These are phyloP conservation scores for Tetrahymena elliotti DNA, from an alignment of 73 alveolate genomes.

Conservation along the genomic window DNA sequence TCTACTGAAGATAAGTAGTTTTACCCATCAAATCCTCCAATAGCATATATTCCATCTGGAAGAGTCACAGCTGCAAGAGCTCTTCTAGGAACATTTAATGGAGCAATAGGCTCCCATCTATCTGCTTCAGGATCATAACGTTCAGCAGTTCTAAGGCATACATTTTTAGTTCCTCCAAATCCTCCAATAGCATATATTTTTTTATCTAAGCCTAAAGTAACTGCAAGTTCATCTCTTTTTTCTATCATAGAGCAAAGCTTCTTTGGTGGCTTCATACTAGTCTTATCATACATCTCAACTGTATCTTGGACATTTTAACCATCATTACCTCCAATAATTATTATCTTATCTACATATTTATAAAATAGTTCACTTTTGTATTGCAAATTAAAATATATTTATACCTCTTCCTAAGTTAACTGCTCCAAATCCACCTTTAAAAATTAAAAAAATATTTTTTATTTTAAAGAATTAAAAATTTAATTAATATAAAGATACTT, in stretches of 20 bases:
- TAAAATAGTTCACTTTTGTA: neutral
- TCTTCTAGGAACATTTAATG: conserved; percentile 79
- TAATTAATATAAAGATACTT: neutral
- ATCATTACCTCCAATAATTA: conserved; percentile 76
- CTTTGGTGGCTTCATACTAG: conserved; percentile 59
- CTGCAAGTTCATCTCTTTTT: conserved; percentile 76
- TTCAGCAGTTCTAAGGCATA: conserved; percentile 74
- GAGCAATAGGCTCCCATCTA: conserved; percentile 73
- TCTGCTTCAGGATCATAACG: conserved; percentile 52
- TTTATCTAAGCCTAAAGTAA: conserved; percentile 50
- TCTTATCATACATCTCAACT: conserved; percentile 48
- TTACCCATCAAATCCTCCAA: conserved; percentile 92
- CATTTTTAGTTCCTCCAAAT: conserved; percentile 60
- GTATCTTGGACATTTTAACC: conserved; percentile 37
- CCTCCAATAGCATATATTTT: conserved; percentile 81
- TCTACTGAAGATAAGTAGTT: conserved; percentile 70
- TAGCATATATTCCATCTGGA: conserved; percentile 91
- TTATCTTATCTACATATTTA: conserved; percentile 1
- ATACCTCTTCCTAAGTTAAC: conserved; percentile 13
- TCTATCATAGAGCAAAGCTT: conserved; percentile 34
- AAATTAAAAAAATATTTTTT: neutral
- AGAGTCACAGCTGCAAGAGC: conserved; percentile 85
- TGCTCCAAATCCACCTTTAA: conserved; percentile 75
- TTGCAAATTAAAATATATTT: neutral
- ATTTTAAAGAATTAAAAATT: neutral